phyloP scores from a whole-genome alignment of 257 asterid species.

The Przewalskia tangutica region DNA sequence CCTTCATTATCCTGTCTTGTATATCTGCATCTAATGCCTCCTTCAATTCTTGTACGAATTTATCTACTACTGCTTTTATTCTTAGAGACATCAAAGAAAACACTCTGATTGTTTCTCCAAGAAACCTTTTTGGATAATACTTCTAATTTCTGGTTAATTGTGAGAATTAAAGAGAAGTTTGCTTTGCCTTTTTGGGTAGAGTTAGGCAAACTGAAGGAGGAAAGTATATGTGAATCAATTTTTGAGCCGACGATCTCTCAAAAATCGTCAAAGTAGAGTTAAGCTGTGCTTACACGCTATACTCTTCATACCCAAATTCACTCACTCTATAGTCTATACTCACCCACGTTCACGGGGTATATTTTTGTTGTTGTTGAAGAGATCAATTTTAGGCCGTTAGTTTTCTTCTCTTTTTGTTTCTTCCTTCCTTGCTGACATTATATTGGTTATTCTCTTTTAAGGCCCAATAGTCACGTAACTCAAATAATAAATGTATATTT shows the following conservation, averaged over 20 bases:
- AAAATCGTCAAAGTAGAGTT: no score
- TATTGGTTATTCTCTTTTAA: not conserved
- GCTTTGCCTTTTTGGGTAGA: not conserved
- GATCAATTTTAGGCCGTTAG: not conserved
- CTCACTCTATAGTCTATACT: no score
- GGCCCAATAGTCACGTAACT: not conserved
- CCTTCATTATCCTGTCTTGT: conserved; percentile 94
- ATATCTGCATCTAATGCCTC: conserved; percentile 95
- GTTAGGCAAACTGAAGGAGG: not conserved
- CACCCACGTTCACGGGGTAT: no score
- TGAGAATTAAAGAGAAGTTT: not conserved
- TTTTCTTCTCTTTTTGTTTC: not conserved
- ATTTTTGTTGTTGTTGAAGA: no score
- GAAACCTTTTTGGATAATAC: not conserved
- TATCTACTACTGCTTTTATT: conserved; percentile 88
- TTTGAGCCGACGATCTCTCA: not conserved
- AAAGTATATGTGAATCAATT: not conserved
- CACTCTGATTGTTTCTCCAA: not conserved
- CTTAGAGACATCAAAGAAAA: conserved; percentile 63
- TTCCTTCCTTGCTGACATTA: not conserved
- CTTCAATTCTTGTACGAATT: conserved; percentile 91
- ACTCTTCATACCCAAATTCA: no score
- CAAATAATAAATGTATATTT: no score
- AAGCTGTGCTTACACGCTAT: no score
- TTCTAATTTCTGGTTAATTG: not conserved